Percentiles rank a stretch among this genome's conserved stretches.
Conservation (phyloP, 495 filamentous ascomycete species). For the Evansstolkia leycettana region DNA sequence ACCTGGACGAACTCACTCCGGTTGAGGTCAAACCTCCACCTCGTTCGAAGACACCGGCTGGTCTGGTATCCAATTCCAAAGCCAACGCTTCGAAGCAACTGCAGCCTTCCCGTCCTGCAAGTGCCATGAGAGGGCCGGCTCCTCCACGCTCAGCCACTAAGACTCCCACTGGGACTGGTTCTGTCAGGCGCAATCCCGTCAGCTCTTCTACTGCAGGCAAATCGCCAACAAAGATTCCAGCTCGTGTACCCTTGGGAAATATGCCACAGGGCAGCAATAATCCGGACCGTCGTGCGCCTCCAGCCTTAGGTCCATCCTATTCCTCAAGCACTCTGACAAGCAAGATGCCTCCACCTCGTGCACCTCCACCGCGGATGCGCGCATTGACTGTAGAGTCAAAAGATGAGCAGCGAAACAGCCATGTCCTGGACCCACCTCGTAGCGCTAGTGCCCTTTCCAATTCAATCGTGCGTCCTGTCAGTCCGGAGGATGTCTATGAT, state of each 20-base stretch:
- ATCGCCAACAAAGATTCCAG: slow-evolving; percentile 70
- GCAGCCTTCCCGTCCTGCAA: slow-evolving; percentile 29
- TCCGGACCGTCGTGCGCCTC: slow-evolving; percentile 54
- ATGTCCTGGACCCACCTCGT: slow-evolving; percentile 49
- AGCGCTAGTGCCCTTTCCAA: slow-evolving; percentile 54
- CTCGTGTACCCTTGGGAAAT: slow-evolving; percentile 65
- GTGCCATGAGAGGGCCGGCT: slow-evolving; percentile 35
- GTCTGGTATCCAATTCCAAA: slow-evolving; percentile 16
- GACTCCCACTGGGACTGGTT: slow-evolving; percentile 50
- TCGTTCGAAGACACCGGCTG: slow-evolving; percentile 70
- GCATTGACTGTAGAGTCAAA: slow-evolving; percentile 59
- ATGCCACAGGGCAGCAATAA: slow-evolving; percentile 75
- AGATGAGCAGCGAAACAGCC: slow-evolving; percentile 43
- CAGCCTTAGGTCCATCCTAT: slow-evolving; percentile 22
- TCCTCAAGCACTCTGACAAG: slow-evolving; percentile 40
- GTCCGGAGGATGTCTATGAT: slow-evolving; percentile 77
- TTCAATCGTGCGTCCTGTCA: slow-evolving; percentile 60
- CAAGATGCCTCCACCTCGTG: slow-evolving; percentile 50
- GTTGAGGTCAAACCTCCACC: slow-evolving; percentile 51
- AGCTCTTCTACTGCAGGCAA: slow-evolving; percentile 34
- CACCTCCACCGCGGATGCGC: slow-evolving; percentile 83
- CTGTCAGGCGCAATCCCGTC: slow-evolving; percentile 45
- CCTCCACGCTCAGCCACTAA: slow-evolving; percentile 49
- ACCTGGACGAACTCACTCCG: slow-evolving; percentile 64
- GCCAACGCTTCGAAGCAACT: slow-evolving; percentile 20